These are phyloP conservation scores for Arbutus unedo DNA, from an alignment of 148 eudicot genomes.

Conservation along the genomic window DNA sequence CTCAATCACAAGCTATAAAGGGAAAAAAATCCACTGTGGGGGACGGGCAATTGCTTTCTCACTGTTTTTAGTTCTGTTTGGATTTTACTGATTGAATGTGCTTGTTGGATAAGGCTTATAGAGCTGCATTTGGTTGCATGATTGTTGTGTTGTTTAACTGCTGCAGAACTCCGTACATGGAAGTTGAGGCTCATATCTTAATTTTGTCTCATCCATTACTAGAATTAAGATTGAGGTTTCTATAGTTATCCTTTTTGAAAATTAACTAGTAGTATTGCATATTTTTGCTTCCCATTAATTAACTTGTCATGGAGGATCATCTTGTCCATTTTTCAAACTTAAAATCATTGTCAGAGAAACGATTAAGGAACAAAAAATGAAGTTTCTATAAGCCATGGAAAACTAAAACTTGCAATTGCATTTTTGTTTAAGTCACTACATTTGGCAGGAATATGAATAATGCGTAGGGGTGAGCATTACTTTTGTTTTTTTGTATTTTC, in stretches of 20 bases:
- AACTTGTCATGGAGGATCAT: not conserved
- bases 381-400: not conserved
- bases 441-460: not conserved
- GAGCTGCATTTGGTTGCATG: conserved; percentile 1
- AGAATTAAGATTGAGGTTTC: not conserved
- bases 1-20: no score
- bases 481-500: conserved; percentile 13
- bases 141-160: not conserved
- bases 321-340: not conserved
- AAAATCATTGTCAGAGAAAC: not conserved
- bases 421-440: not conserved
- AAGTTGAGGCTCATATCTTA: not conserved
- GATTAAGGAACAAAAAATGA: not conserved
- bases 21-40: not conserved
- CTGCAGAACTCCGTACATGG: not conserved
- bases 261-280: not conserved
- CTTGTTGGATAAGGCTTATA: not conserved
- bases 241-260: not conserved
- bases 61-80: not conserved
- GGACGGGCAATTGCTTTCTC: not conserved
- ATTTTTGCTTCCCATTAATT: not conserved
- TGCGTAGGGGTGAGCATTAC: not conserved
- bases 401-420: conserved; percentile 10
- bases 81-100: not conserved
- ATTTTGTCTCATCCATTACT: not conserved